Percentiles rank a stretch among this genome's conserved stretches.
Evolutionary conservation across 768 basidiomycete species (phyloP).

Genomic region (Leucosporidium scottii): DNA sequence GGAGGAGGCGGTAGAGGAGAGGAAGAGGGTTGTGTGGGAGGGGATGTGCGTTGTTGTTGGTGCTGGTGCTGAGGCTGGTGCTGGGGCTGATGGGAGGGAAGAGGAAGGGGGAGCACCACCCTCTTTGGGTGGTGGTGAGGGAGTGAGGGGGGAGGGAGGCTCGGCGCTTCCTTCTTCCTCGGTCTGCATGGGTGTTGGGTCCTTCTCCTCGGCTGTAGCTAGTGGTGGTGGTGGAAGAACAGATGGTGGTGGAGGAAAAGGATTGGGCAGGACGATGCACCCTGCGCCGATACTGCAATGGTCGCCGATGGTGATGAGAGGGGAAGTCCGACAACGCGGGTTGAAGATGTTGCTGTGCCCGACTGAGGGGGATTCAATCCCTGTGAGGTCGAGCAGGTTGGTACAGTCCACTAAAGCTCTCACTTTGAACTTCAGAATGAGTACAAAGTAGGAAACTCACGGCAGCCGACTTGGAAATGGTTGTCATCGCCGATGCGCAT

Average conservation of each 20-base stretch:
- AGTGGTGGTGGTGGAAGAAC: background rate
- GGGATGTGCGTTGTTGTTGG: background rate
- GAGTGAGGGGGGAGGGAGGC: background rate
- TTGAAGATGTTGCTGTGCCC: conserved; percentile 82
- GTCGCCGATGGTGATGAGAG: conserved; percentile 68
- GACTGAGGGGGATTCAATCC: conserved; percentile 75
- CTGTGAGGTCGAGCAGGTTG: conserved; percentile 45
- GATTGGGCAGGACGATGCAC: conserved; percentile 65
- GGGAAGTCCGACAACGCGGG: conserved; percentile 72
- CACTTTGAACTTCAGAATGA: too few species aligned
- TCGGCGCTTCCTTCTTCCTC: conserved; percentile 35
- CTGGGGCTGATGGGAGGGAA: background rate
- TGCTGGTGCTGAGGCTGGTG: background rate
- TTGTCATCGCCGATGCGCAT: conserved; percentile 94
- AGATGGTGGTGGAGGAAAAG: background rate
- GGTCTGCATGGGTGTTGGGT: conserved; percentile 19
- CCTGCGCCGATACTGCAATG: conserved; percentile 77
- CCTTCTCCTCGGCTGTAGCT: conserved; percentile 36
- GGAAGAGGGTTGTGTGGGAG: background rate
- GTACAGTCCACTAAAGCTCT: too few species aligned
- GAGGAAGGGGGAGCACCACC: background rate
- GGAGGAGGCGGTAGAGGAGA: conserved; percentile 20
- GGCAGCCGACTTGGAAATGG: conserved; percentile 85
- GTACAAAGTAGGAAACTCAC: conserved; percentile 54
- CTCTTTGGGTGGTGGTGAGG: background rate